Evolutionary conservation across 1,139 yeast species (phyloP).

Genomic region (Taiozyma sp.): DNA sequence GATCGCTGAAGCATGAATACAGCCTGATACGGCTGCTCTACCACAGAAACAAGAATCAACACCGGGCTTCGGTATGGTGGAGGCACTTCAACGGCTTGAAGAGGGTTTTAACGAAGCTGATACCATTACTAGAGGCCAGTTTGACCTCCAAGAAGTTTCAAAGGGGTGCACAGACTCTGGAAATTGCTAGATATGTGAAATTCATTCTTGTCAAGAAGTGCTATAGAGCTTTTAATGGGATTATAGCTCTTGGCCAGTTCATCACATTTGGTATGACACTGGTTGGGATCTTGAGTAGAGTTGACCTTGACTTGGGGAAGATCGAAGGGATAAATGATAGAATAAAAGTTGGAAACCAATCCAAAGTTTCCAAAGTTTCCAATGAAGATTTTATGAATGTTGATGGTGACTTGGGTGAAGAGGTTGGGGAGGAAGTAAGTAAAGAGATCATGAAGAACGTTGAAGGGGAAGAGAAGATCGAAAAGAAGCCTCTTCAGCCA

Average conservation of each 20-base stretch:
- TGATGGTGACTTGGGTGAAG: slow-evolving; percentile 7
- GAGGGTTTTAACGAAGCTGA: slow-evolving; percentile 44
- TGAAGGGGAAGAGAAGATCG: background rate
- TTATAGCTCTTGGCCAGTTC: slow-evolving; percentile 75
- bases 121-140: slow-evolving; percentile 17
- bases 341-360: background rate
- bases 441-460: background rate
- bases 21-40: slow-evolving; percentile 55
- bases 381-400: slow-evolving; percentile 4
- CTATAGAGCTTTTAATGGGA: slow-evolving; percentile 57
- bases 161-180: slow-evolving; percentile 17
- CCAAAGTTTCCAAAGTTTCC: slow-evolving; percentile 5
- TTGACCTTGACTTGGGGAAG: slow-evolving; percentile 26
- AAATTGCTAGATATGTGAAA: slow-evolving; percentile 32
- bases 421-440: slow-evolving; percentile 13
- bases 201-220: slow-evolving; percentile 41
- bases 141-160: slow-evolving; percentile 1
- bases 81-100: slow-evolving; percentile 56
- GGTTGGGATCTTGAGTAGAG: slow-evolving; percentile 49
- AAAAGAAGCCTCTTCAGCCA: background rate
- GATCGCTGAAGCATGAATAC: slow-evolving; percentile 40
- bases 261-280: slow-evolving; percentile 68
- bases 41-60: slow-evolving; percentile 74
- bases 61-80: slow-evolving; percentile 77
- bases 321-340: slow-evolving; percentile 14